phyloP scores from a whole-genome alignment of 768 basidiomycete species.

The Kwoniella dendrophila region DNA sequence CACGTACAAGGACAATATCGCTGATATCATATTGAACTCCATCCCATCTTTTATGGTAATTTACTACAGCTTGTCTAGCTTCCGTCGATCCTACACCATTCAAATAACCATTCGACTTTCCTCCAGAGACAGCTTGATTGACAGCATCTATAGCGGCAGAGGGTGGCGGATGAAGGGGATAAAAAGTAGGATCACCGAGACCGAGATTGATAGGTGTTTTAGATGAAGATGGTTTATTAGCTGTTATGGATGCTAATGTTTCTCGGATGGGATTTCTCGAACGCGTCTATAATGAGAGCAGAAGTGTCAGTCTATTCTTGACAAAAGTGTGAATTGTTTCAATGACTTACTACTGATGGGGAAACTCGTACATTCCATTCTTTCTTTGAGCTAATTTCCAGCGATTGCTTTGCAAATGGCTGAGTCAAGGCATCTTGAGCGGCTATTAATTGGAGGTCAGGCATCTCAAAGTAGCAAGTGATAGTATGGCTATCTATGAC shows the following conservation, averaged over 20 bases:
- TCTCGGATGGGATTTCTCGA: constrained; percentile 52
- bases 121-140: constrained; percentile 33
- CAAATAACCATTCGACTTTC: constrained; percentile 53
- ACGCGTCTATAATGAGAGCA: constrained; percentile 26
- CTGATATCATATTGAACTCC: constrained; percentile 40
- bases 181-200: constrained; percentile 55
- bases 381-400: neutral
- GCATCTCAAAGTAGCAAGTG: no score
- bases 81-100: constrained; percentile 44
- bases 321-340: no score
- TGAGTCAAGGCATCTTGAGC: constrained; percentile 6
- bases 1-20: constrained; percentile 50
- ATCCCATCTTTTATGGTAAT: constrained; percentile 55
- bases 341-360: constrained; percentile 40
- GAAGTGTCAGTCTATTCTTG: neutral
- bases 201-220: constrained; percentile 57
- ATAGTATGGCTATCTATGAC: no score
- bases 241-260: constrained; percentile 45
- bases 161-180: constrained; percentile 52
- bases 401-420: constrained; percentile 6
- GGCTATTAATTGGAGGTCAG: constrained; percentile 29
- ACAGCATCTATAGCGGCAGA: constrained; percentile 46
- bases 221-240: constrained; percentile 31
- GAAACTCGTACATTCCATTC: constrained; percentile 47
- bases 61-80: constrained; percentile 52